phyloP scores from a whole-genome alignment of 352 stramenopile species.

The Phytophthora foliorum region DNA sequence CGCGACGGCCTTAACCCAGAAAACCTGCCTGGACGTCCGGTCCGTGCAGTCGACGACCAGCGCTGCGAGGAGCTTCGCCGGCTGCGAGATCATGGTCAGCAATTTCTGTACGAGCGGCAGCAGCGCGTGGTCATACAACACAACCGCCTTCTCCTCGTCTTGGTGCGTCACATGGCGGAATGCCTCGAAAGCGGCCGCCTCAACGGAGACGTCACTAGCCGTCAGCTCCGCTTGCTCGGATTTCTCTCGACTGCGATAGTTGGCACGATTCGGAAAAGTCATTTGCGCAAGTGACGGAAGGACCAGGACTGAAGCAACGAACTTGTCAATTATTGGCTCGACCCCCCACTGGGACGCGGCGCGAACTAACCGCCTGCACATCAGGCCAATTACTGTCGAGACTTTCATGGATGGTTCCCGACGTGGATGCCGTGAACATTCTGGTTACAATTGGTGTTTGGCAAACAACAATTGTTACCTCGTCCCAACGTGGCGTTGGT shows the following conservation, averaged over 20 bases:
- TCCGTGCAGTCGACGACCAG: constrained; percentile 41
- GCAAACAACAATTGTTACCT: no score
- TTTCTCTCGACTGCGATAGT: constrained; percentile 44
- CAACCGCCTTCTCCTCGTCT: background rate
- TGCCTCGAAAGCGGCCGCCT: constrained; percentile 7
- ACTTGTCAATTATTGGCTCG: constrained; percentile 37
- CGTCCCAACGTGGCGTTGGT: background rate
- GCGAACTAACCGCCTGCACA: constrained; percentile 4
- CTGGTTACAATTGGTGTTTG: no score
- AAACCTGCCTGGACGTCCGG: constrained; percentile 27
- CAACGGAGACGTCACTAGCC: constrained; percentile 18
- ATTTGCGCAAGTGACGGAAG: constrained; percentile 51
- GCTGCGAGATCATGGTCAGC: constrained; percentile 57
- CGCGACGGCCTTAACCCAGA: constrained; percentile 44
- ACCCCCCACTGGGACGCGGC: constrained; percentile 42
- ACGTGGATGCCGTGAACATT: constrained; percentile 2
- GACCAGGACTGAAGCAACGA: constrained; percentile 18
- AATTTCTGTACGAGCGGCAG: constrained; percentile 58
- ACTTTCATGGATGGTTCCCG: constrained; percentile 35
- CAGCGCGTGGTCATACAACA: constrained; percentile 25
- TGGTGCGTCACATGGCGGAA: constrained; percentile 16
- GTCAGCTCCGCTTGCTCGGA: constrained; percentile 31
- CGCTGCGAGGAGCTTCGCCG: constrained; percentile 56
- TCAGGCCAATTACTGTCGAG: constrained; percentile 6
- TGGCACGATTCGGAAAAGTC: constrained; percentile 62